A percentile compares a stretch with the other conserved stretches of the same genome.
These are phyloP conservation scores for Endocalyx cinctus DNA, from an alignment of 2,329 filamentous ascomycete genomes.

Conservation along the genomic window DNA sequence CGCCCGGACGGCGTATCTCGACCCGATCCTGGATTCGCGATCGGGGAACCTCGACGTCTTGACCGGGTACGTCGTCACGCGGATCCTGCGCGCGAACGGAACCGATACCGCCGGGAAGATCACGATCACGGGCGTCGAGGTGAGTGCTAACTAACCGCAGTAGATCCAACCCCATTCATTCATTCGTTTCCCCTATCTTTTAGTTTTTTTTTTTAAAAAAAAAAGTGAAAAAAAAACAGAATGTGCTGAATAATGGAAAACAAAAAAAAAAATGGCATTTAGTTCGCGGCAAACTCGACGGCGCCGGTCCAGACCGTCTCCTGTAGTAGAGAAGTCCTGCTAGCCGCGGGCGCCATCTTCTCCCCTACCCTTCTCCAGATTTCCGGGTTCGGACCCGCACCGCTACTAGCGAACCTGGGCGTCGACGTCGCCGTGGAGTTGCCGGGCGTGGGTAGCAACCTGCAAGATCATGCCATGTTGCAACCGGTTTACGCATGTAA, in stretches of 20 bases:
- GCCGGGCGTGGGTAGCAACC: constrained; percentile 27
- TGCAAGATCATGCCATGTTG: constrained; percentile 28
- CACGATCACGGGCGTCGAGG: constrained; percentile 36
- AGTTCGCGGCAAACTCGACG: constrained; percentile 24
- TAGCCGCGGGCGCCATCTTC: constrained; percentile 26
- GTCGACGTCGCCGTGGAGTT: constrained; percentile 25
- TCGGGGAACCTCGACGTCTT: constrained; percentile 36
- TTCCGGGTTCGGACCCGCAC: constrained; percentile 29
- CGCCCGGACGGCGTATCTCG: constrained; percentile 35
- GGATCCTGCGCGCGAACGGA: constrained; percentile 24
- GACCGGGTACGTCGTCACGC: constrained; percentile 34
- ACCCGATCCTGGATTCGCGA: constrained; percentile 28
- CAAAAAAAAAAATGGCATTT: too few species aligned
- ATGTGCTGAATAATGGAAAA: too few species aligned
- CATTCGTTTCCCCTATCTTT: too few species aligned
- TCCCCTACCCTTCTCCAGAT: constrained; percentile 28
- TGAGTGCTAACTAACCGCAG: too few species aligned
- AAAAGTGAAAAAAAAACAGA: too few species aligned
- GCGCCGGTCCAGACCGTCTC: constrained; percentile 14
- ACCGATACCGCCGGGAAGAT: constrained; percentile 4
- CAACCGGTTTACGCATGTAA: constrained; percentile 22
- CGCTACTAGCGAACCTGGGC: constrained; percentile 21
- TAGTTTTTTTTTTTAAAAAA: too few species aligned
- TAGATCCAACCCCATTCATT: too few species aligned
- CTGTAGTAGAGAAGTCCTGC: constrained; percentile 26